Base-by-base conservation (phyloP, 108 stramenopile species). In the Stephanodiscus triporus region DNA sequence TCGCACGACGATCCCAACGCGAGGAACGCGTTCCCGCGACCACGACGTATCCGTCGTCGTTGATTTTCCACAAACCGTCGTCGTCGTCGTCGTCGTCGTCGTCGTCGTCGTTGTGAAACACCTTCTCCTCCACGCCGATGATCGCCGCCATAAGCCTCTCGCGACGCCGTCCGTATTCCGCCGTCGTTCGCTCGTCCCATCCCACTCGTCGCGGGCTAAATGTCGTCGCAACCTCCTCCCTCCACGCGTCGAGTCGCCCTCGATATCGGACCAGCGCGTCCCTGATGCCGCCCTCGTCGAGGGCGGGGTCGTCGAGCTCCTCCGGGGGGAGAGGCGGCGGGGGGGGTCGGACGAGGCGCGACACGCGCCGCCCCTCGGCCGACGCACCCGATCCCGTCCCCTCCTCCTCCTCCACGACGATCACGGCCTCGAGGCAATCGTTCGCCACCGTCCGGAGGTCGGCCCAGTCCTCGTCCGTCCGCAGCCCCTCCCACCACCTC, bases 1-100 rank as follows among this genome's bases (percentile, higher is more conserved):
- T 3, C 16, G 48, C 24, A 23, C 6, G 23, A 23, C 54, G 54
- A 34, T 24, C 54, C 54, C 54, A 55, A 2, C 10, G 22, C 1
- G 23, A 23, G 10, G 54, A 55, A 2, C 4, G 22, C 6, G 20
- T 23, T 24, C 24, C 54, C 20, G 10, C 54, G 5, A 55, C 54
- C 23, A 22, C 54, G 23, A 55, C 24, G 54, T 55, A 55, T 23
- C 54, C 54, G 23, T 55, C 54, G 24, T 55, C 54, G 23, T 55
- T 55, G 22, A 55, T 24, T 6, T 5, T 20, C 4, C 54, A 6
- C 3, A 55, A 23, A 10, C 10, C 6, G 24, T 55, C 23, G 23
- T 24, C 10, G n/a, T 24, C 19, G 10, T 23, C 54, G 10, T 23
- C 23, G 24, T 45, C 19, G 48, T 2, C 16, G 16, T 6, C 48